Base-by-base conservation (phyloP, 108 stramenopile species). In the Asterionellopsis glacialis region DNA sequence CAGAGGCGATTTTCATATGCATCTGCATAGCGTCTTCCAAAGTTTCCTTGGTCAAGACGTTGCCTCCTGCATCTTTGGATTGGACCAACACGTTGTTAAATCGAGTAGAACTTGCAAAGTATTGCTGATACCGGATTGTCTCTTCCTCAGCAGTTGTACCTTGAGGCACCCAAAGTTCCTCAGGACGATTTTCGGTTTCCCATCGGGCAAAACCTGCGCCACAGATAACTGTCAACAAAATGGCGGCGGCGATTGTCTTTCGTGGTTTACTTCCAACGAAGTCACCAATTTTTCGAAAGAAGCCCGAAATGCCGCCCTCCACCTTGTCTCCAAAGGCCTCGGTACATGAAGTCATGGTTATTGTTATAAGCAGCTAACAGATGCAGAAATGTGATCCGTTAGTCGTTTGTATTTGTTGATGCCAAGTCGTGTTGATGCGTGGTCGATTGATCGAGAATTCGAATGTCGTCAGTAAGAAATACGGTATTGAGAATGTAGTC, bases 101-200 rank as follows among this genome's bases (percentile, higher is more conserved):
- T 1, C 81, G 64, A 21, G 70, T 38, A 21, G 54, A 67, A 28
- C 63, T 23, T 13, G 70, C 55, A 59, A 75, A 86, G 57, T 72
- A 82, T 5, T 14, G 7, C 25, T 71, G 24, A 40, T 73, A 86
- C 42, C 21, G 47, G 18, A 48, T 52, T 13, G 67, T 61, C 62
- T 86, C 81, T 15, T 41, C 66, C 48, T 80, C 75, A 0, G 83
- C 87, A 3, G 22, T 12, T 0, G 87, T 88, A 44, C 67, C 64
- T 45, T 88, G 87, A 2, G 87, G 87, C 7, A 84, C 70, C 87
- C 87, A 88, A 25, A 88, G 54, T 41, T 88, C 57, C 49, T 84
- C 83, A 5, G 64, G 59, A 16, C 85, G 70, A 59, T 72, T 78
- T 40, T 88, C 83, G 0, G 87, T 72, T n/a, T 69, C 74, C 45